Evolutionary conservation across 2,329 filamentous ascomycete genomes (phyloP), one percentile per base, ranked within the genome.

Genomic region (Colletotrichum phormii): DNA sequence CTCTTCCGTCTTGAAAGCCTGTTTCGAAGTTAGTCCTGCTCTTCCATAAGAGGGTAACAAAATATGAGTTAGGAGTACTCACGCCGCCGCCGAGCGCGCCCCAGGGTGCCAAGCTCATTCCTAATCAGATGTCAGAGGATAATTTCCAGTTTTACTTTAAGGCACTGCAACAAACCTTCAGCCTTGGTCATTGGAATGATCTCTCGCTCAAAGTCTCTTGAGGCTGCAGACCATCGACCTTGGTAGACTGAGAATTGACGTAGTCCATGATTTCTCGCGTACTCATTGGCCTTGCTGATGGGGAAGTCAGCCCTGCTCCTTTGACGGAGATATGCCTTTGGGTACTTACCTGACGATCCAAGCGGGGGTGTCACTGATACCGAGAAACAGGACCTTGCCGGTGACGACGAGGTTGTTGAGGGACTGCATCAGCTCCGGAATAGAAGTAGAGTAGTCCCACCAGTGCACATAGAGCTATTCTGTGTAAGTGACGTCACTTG

Each of bases 231-330:
- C 90, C 91, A 94, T 12, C 82, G 83, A 11, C 92, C 92, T 80
- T 93, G 91, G 80, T 93, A 94, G 35, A 94, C 88, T 46, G 85
- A 88, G 82, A 95, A 95, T 51, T 88, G 91, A 1, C 90, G 89
- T 33, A 94, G 85, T n/a, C 91, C 92, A 74, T 94, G 89, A 74
- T 89, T 87, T 54, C 91, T 88, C 7, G 93, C 94, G 78, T 95
- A 92, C 78, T 91, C 87, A 66, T 92, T 93, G 18, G 89, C 89
- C 77, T 90, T 91, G 77, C 86, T 87, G 33, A 5, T 26, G 33
- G 7, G 29, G 42, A 31, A 15, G 26, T 64, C 5, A 62, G 61
- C 4, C 29, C 13, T 1, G 35, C 11, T 69, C 11, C 60, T 77
- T 12, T 3, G 74, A 59, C 2, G 18, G 5, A 7, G 2, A 3